Base-by-base conservation (phyloP, 202 grass and related monocot species). In the Carex sylvatica region DNA sequence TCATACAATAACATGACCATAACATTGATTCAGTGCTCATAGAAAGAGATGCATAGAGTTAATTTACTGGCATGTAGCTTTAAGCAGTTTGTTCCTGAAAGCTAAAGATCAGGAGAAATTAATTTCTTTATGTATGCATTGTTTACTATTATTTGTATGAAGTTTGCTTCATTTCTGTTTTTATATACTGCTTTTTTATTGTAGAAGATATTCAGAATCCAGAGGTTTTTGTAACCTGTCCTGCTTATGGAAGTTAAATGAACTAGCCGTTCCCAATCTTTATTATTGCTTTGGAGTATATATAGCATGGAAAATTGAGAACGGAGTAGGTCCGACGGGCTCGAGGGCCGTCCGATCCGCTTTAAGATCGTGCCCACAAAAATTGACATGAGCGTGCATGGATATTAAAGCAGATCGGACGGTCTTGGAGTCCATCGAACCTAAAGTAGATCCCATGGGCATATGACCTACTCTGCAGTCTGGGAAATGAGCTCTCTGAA, bases 51-150 rank as follows among this genome's bases (percentile, higher is more conserved):
- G 47, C 53, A 18, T 55, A 75, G 49, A 55, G 49, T 75, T 49
- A 53, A 75, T 75, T 74, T 74, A 74, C 47, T 75, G 47, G 47
- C 47, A 75, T 75, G 71, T 53, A 75, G 71, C 14, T 75, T 33
- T 18, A 42, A 75, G 6, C 71, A 75, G 22, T 53, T 74, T 74
- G 46, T 74, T 74, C 55, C 0, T 77, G 73, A 55, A 55, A 77
- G 1, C 28, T 36, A 58, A 18, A 58, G 15, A 35, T 2, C 24
- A 56, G 3, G 73, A 58, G 22, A 53, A 30, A 35, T 58, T 58
- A 30, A 35, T 58, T 77, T 77, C 7, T 56, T n/a, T 33, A 19
- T 77, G 52, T 36, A 56, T 77, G 51, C 24, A 35, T 77, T 58
- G 26, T 30, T 12, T 77, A 77, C 15, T 56, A 58, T 35, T 77